phyloP scores from a whole-genome alignment of 345 rosid genomes.

The Eutrema yunnanense region DNA sequence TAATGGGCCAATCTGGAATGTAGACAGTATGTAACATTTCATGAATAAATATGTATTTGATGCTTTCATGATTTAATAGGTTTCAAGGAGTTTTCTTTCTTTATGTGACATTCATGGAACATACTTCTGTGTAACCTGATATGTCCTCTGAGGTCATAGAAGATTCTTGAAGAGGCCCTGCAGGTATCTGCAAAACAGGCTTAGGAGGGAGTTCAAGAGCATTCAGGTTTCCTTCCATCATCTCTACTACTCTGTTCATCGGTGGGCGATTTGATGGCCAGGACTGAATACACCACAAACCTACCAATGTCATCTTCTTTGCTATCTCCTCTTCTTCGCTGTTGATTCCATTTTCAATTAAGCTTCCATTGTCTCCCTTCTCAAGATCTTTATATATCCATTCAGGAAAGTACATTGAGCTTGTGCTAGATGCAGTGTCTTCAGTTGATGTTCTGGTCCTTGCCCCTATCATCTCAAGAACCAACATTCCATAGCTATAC shows the following conservation, averaged over 20 bases:
- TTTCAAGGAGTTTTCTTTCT: neutral
- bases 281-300: slow-evolving; percentile 34
- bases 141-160: neutral
- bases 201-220: slow-evolving; percentile 19
- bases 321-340: slow-evolving; percentile 5
- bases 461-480: too few species aligned
- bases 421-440: too few species aligned
- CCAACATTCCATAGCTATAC: too few species aligned
- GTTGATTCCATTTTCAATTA: neutral
- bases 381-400: slow-evolving; percentile 32
- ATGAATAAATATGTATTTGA: too few species aligned
- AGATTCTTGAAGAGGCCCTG: neutral
- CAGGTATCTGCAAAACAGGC: neutral
- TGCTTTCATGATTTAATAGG: neutral
- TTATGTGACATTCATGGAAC: neutral
- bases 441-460: too few species aligned
- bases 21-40: neutral
- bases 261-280: neutral
- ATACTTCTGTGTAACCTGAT: neutral
- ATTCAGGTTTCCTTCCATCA: slow-evolving; percentile 27
- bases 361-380: neutral
- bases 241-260: slow-evolving; percentile 21
- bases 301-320: slow-evolving; percentile 26
- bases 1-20: neutral
- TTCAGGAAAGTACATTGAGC: slow-evolving; percentile 32